phyloP scores from a whole-genome alignment of 2,329 filamentous ascomycete species.

The Alternaria sp. region DNA sequence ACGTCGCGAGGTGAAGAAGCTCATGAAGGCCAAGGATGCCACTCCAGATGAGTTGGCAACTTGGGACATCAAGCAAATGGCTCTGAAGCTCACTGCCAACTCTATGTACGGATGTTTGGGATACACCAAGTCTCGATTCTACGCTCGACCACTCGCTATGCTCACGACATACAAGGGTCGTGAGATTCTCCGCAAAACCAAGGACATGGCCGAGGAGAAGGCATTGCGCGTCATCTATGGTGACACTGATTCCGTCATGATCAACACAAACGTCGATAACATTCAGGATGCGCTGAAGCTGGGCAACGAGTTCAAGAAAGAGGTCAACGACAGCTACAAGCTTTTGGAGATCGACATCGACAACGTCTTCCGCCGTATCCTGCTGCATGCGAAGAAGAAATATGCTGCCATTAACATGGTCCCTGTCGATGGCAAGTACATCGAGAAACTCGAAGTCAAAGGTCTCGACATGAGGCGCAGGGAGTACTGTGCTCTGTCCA shows the following conservation, averaged over 20 bases:
- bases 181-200: conserved; percentile 95
- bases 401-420: conserved; percentile 96
- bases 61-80: conserved; percentile 98
- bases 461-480: conserved; percentile 97
- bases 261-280: conserved; percentile 96
- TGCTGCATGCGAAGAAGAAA: conserved; percentile 98
- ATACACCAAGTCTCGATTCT: conserved; percentile 96
- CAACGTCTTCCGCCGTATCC: conserved; percentile 90
- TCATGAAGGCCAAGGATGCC: conserved; percentile 94
- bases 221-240: conserved; percentile 96
- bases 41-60: conserved; percentile 86
- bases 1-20: conserved; percentile 87
- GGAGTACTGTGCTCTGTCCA: conserved; percentile 94
- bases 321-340: conserved; percentile 92
- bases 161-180: conserved; percentile 97
- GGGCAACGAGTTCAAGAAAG: conserved; percentile 91
- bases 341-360: conserved; percentile 98
- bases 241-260: conserved; percentile 99
- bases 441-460: conserved; percentile 97
- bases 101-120: conserved; percentile 99
- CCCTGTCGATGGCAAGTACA: conserved; percentile 84
- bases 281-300: conserved; percentile 89
- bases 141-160: conserved; percentile 91
- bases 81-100: conserved; percentile 95
- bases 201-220: conserved; percentile 90